Percentiles rank a stretch among this genome's conserved stretches.
phyloP scores from a whole-genome alignment of 2,329 filamentous ascomycete species.

The Pseudogymnoascus sp. region DNA sequence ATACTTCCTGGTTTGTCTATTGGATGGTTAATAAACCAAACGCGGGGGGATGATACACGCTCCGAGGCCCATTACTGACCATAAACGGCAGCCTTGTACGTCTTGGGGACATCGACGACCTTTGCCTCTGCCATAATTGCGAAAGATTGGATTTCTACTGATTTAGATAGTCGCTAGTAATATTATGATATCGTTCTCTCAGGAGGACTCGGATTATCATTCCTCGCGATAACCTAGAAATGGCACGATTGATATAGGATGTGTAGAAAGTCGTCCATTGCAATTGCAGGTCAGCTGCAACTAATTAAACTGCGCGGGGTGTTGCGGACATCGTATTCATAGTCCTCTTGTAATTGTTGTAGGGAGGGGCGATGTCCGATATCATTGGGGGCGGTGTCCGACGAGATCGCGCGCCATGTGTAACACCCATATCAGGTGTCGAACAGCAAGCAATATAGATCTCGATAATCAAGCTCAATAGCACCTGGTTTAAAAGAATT shows the following conservation, averaged over 20 bases:
- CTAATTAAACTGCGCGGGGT: not conserved
- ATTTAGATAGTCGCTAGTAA: not conserved
- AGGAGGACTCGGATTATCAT: not conserved
- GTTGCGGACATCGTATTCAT: not conserved
- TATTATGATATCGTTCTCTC: not conserved
- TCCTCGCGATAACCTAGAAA: not conserved
- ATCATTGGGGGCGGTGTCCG: not conserved
- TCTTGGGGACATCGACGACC: not conserved
- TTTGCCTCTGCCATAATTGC: not conserved
- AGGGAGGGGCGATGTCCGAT: not conserved
- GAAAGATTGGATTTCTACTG: not conserved
- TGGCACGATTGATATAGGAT: not conserved
- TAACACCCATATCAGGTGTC: not conserved
- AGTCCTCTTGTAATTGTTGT: not conserved
- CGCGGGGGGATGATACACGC: not conserved
- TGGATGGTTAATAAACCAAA: not conserved
- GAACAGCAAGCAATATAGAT: not conserved
- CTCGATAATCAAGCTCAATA: not conserved
- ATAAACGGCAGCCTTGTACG: not conserved
- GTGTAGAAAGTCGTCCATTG: not conserved
- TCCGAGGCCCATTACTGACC: not conserved
- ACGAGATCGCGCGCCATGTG: not conserved
- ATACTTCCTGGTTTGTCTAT: not conserved
- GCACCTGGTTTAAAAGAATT: not conserved
- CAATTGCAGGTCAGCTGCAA: not conserved